Conservation (phyloP, 306 rosid species). For the Citrullus amarus region DNA sequence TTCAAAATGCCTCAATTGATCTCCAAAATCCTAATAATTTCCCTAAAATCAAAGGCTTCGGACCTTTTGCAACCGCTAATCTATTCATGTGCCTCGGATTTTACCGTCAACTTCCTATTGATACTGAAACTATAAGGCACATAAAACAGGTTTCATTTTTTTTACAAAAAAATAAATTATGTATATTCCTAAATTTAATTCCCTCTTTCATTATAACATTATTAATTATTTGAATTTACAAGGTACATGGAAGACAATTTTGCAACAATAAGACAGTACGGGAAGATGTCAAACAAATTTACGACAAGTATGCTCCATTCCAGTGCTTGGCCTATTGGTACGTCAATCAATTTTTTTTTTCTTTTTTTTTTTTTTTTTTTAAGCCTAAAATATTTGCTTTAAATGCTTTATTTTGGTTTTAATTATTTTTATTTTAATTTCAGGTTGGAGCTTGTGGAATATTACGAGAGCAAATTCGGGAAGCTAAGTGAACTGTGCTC, state of each 20-base stretch:
- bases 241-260: conserved; percentile 14
- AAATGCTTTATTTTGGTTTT: neutral
- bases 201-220: too few species aligned
- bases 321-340: conserved; percentile 32
- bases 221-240: neutral
- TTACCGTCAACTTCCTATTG: conserved; percentile 17
- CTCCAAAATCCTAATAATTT: neutral
- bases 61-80: conserved; percentile 15
- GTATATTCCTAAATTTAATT: too few species aligned
- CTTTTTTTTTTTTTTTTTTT: too few species aligned
- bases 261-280: neutral
- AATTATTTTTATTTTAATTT: neutral
- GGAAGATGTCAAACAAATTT: conserved; percentile 6
- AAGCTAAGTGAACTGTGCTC: conserved; percentile 14
- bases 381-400: neutral
- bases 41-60: conserved; percentile 17
- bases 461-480: conserved; percentile 19
- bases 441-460: conserved; percentile 20
- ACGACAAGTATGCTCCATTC: conserved; percentile 19
- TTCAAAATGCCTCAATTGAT: neutral
- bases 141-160: conserved; percentile 8
- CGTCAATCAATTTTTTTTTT: too few species aligned
- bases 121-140: conserved; percentile 23
- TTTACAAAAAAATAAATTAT: too few species aligned
- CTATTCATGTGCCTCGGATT: conserved; percentile 19